Evolutionary conservation across 2,329 filamentous ascomycete species (phyloP).

Genomic region (Aspergillus alliaceus): DNA sequence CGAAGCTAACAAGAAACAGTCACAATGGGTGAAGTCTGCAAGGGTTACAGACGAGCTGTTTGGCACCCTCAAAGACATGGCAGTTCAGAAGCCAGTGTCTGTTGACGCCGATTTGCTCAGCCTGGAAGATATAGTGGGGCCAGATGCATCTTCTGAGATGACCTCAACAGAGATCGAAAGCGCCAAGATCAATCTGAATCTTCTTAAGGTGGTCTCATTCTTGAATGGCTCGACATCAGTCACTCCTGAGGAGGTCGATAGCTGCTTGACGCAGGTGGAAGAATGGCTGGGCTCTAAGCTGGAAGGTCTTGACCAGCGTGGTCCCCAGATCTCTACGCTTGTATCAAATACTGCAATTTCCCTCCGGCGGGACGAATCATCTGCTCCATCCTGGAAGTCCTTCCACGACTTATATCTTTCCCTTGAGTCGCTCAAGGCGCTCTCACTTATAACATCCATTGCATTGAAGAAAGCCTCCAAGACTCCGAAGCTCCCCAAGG

Average conservation of each 20-base stretch:
- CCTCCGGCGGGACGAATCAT: conserved; percentile 23
- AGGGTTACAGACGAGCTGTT: conserved; percentile 38
- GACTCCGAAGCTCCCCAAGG: conserved; percentile 32
- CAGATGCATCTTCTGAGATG: conserved; percentile 31
- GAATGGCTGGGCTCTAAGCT: conserved; percentile 31
- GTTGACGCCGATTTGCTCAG: conserved; percentile 27
- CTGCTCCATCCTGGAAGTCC: conserved; percentile 42
- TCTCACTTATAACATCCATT: conserved; percentile 33
- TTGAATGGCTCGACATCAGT: conserved; percentile 35
- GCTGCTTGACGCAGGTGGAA: conserved; percentile 29
- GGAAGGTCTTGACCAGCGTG: conserved; percentile 21
- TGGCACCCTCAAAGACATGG: conserved; percentile 31
- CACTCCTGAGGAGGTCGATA: conserved; percentile 29
- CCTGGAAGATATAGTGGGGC: conserved; percentile 25
- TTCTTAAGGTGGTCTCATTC: conserved; percentile 35
- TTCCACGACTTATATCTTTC: conserved; percentile 39
- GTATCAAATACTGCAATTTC: conserved; percentile 26
- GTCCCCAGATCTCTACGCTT: conserved; percentile 19
- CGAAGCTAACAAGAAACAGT: conserved; percentile 29
- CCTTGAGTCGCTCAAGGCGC: conserved; percentile 43
- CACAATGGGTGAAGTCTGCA: conserved; percentile 36
- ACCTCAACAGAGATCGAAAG: conserved; percentile 36
- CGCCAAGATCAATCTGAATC: conserved; percentile 31
- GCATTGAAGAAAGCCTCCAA: conserved; percentile 35
- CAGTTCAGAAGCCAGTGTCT: conserved; percentile 32